Conservation (phyloP, 78 protist genomes). For the Reticulomyxa filosa region DNA sequence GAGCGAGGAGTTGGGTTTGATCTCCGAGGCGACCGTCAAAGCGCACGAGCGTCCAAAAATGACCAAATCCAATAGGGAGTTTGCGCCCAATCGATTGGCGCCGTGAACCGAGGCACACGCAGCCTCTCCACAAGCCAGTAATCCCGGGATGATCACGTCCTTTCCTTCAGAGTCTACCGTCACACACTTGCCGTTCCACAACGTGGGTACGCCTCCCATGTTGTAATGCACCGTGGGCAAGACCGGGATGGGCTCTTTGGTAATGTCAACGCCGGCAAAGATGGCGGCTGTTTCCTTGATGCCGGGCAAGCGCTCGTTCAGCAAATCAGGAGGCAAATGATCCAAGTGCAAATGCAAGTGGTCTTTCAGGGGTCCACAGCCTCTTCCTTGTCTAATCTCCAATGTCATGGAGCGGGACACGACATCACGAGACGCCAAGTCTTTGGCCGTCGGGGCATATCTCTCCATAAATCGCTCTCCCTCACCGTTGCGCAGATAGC, state of each 20-base stretch:
- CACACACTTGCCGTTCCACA: conserved; percentile 62
- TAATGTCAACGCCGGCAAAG: conserved; percentile 95
- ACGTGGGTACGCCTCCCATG: conserved; percentile 98
- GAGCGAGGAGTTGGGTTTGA: conserved; percentile 19
- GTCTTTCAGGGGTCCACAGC: conserved; percentile 65
- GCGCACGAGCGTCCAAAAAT: conserved; percentile 93
- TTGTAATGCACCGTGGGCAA: conserved; percentile 97
- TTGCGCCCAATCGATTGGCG: conserved; percentile 90
- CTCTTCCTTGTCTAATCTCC: conserved; percentile 84
- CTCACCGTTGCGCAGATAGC: conserved; percentile 68
- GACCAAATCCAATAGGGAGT: conserved; percentile 91
- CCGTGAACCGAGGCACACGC: conserved; percentile 62
- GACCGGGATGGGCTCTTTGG: conserved; percentile 93
- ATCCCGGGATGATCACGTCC: conserved; percentile 65
- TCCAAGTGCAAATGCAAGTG: conserved; percentile 80
- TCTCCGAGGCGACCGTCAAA: conserved; percentile 13
- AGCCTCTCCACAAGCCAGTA: conserved; percentile 87
- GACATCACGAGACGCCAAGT: conserved; percentile 95
- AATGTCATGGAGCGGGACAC: conserved; percentile 91
- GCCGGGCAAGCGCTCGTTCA: conserved; percentile 20
- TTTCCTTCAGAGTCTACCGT: conserved; percentile 2
- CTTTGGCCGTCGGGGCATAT: conserved; percentile 93
- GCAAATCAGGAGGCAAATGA: conserved; percentile 61
- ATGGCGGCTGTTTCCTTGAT: conserved; percentile 90
- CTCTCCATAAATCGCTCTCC: conserved; percentile 96